A percentile compares a stretch with the other conserved stretches of the same genome.
Conservation (phyloP, 1,139 yeast species). For the Yamadazyma epiphylla region DNA sequence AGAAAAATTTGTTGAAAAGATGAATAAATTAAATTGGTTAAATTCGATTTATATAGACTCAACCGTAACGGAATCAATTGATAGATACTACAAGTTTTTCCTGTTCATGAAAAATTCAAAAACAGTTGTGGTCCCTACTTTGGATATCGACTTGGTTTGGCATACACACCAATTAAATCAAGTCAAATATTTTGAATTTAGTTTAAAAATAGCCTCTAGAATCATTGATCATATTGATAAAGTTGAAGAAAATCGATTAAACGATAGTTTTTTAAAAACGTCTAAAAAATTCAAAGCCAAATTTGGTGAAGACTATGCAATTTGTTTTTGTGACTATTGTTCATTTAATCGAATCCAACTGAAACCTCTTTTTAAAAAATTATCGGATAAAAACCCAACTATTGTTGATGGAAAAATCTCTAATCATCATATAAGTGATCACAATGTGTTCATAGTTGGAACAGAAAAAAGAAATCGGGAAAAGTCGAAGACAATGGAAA, state of each 20-base stretch:
- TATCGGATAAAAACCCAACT: too few species aligned
- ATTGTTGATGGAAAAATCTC: slow-evolving; percentile 1
- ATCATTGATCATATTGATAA: slow-evolving; percentile 17
- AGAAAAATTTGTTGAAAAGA: slow-evolving; percentile 27
- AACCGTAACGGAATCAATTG: slow-evolving; percentile 17
- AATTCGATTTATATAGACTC: slow-evolving; percentile 17
- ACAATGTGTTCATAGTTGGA: slow-evolving; percentile 1
- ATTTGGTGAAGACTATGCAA: slow-evolving; percentile 12
- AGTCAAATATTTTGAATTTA: slow-evolving; percentile 19
- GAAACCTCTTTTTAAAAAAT: too few species aligned
- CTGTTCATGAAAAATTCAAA: slow-evolving; percentile 8
- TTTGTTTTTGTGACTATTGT: slow-evolving; percentile 10
- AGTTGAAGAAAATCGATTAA: slow-evolving; percentile 13
- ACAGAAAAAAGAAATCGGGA: neutral
- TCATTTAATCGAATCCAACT: too few species aligned
- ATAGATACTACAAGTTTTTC: slow-evolving; percentile 25
- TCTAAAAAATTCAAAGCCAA: slow-evolving; percentile 9
- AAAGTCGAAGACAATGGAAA: neutral
- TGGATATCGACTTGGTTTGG: slow-evolving; percentile 40
- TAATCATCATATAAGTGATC: neutral
- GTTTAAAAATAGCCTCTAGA: slow-evolving; percentile 7
- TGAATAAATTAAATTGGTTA: slow-evolving; percentile 29
- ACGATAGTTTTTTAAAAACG: slow-evolving; percentile 12
- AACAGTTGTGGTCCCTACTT: slow-evolving; percentile 29
- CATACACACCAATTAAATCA: slow-evolving; percentile 36